Conservation (phyloP, 2,329 filamentous ascomycete genomes). For the Davidsoniella eucalypti region DNA sequence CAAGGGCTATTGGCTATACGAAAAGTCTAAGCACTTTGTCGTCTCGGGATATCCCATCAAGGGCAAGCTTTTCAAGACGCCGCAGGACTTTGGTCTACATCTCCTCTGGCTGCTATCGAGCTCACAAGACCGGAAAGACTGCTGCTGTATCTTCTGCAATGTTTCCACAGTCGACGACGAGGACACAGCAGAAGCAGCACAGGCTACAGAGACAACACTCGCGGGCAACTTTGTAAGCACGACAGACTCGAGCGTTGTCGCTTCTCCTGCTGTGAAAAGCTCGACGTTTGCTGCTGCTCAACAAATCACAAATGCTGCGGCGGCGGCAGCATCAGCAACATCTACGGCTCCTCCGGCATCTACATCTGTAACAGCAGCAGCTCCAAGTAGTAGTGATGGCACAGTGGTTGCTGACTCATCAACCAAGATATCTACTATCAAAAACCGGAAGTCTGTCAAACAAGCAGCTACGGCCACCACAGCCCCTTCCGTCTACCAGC, state of each 20-base stretch:
- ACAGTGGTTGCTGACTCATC: background rate
- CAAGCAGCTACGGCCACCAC: background rate
- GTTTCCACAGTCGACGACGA: constrained; percentile 18
- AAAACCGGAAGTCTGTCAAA: constrained; percentile 4
- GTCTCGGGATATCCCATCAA: constrained; percentile 33
- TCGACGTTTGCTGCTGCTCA: background rate
- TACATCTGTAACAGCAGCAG: constrained; percentile 1
- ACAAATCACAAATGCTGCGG: constrained; percentile 11
- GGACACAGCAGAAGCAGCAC: background rate
- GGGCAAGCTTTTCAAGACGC: constrained; percentile 32
- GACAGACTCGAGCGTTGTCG: too few relatives aligned
- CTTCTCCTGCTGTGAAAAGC: constrained; percentile 5
- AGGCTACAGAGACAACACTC: constrained; percentile 12
- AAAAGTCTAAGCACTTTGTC: constrained; percentile 32
- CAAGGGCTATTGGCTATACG: constrained; percentile 29
- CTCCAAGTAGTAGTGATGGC: constrained; percentile 2
- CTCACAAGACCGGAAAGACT: constrained; percentile 31
- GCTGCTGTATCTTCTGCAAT: constrained; percentile 35
- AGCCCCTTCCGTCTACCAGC: constrained; percentile 3
- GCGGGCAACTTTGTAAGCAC: background rate
- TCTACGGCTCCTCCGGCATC: background rate
- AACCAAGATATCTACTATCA: constrained; percentile 11
- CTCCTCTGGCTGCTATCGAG: constrained; percentile 34
- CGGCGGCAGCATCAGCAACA: background rate
- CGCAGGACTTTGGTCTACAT: constrained; percentile 36